Percentiles rank a stretch among this genome's conserved stretches.
These are phyloP conservation scores for Terana coerulea DNA, from an alignment of 768 basidiomycete species.

Conservation along the genomic window DNA sequence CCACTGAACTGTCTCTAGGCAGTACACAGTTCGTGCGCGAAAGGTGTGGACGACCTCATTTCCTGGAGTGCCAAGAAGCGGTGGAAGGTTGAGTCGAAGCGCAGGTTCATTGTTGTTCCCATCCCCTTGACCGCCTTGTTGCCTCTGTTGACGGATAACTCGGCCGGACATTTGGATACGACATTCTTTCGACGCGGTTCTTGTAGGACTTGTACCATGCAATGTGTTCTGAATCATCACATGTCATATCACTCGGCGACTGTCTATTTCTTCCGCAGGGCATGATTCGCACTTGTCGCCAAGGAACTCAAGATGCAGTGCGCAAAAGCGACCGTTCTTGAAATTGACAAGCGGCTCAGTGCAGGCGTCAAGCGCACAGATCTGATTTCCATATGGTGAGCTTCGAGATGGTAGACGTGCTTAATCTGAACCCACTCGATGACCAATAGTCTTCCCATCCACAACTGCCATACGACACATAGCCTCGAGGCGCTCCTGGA, in stretches of 20 bases:
- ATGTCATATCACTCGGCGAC: background rate
- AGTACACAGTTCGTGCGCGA: slow-evolving; percentile 3
- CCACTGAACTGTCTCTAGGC: slow-evolving; percentile 9
- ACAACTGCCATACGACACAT: slow-evolving; percentile 6
- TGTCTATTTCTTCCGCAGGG: background rate
- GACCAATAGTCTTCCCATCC: slow-evolving; percentile 3
- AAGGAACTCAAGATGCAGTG: background rate
- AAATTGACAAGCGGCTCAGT: background rate
- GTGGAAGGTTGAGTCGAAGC: background rate
- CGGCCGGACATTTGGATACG: background rate
- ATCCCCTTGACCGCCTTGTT: background rate
- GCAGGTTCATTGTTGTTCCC: background rate
- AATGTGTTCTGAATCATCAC: background rate
- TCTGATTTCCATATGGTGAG: background rate
- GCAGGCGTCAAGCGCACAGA: slow-evolving; percentile 2
- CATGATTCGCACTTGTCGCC: slow-evolving; percentile 2
- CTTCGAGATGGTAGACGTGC: background rate
- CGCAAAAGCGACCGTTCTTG: slow-evolving; percentile 7
- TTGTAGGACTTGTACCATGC: background rate
- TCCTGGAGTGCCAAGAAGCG: background rate
- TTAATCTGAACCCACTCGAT: no score
- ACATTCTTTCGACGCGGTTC: background rate
- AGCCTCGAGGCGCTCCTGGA: background rate
- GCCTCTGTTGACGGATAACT: slow-evolving; percentile 3
- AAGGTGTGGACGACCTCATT: slow-evolving; percentile 7